Percentiles rank a stretch among this genome's conserved stretches.
Evolutionary conservation across 177 flowering plant species (phyloP).

Genomic region (Vitis hybrid): DNA sequence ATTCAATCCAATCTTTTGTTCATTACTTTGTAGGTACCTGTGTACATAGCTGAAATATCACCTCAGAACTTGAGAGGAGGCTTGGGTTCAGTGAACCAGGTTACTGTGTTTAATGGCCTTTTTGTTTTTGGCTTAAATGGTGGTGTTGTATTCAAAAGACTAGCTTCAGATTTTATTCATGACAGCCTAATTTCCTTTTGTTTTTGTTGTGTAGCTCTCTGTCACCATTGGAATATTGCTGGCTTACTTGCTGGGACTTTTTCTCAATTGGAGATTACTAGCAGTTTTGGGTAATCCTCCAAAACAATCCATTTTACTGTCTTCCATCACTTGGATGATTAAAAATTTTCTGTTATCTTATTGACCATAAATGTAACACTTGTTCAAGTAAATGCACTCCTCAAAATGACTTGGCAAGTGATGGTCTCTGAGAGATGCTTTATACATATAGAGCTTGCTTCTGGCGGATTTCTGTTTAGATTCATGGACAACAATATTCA

Average conservation of each 20-base stretch:
- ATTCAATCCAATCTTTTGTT: neutral
- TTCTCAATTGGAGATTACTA: conserved; percentile 78
- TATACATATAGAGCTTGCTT: too few species aligned
- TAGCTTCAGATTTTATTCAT: neutral
- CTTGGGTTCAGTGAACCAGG: conserved; percentile 83
- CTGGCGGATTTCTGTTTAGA: too few species aligned
- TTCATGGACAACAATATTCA: too few species aligned
- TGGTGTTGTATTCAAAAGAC: neutral
- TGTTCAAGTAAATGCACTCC: too few species aligned
- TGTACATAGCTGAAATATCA: conserved; percentile 73
- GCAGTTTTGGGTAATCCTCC: conserved; percentile 71
- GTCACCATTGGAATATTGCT: conserved; percentile 88
- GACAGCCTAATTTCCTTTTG: neutral
- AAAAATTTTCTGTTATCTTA: too few species aligned
- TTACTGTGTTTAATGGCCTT: conserved; percentile 14
- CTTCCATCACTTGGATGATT: too few species aligned
- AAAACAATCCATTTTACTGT: neutral
- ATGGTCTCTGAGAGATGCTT: too few species aligned
- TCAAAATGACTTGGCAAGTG: too few species aligned
- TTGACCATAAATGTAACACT: too few species aligned
- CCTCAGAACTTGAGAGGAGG: conserved; percentile 66
- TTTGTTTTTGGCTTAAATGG: neutral
- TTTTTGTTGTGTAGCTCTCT: conserved; percentile 63
- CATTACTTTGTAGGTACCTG: conserved; percentile 47
- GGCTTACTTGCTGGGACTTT: conserved; percentile 84